Evolutionary conservation across 257 asterid species (phyloP).

Genomic region (Scutellaria galericulata): DNA sequence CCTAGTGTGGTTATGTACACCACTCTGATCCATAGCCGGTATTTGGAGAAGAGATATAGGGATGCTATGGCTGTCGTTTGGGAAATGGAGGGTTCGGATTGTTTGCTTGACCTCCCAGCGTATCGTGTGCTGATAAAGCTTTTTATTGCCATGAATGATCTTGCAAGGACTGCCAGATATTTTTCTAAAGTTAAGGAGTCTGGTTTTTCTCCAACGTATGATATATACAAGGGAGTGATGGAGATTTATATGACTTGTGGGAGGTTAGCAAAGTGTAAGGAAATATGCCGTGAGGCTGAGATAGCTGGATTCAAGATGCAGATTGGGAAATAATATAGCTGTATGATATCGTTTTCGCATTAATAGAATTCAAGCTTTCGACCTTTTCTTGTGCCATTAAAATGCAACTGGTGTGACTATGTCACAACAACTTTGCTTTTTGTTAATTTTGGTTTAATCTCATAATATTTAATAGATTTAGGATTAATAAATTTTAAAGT

Average conservation of each 20-base stretch:
- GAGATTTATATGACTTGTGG: slow-evolving; percentile 59
- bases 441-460: too few species aligned
- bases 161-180: slow-evolving; percentile 64
- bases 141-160: slow-evolving; percentile 69
- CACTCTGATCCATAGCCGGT: slow-evolving; percentile 68
- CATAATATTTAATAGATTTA: too few species aligned
- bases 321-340: neutral
- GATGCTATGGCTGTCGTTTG: slow-evolving; percentile 78
- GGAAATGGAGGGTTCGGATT: slow-evolving; percentile 83
- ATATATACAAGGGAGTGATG: slow-evolving; percentile 56
- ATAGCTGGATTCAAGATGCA: slow-evolving; percentile 70
- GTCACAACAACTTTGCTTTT: too few species aligned
- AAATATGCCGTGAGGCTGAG: slow-evolving; percentile 73
- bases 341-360: too few species aligned
- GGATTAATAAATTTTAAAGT: too few species aligned
- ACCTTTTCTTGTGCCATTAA: too few species aligned
- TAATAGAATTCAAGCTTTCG: too few species aligned
- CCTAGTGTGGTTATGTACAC: slow-evolving; percentile 85
- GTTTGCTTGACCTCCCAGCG: slow-evolving; percentile 78
- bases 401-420: too few species aligned
- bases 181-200: slow-evolving; percentile 74
- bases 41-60: slow-evolving; percentile 54
- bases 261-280: slow-evolving; percentile 72
- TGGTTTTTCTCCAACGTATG: slow-evolving; percentile 68
- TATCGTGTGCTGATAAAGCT: slow-evolving; percentile 80